Evolutionary conservation across 345 rosid species (phyloP).

Genomic region (Syzygium aromaticum): DNA sequence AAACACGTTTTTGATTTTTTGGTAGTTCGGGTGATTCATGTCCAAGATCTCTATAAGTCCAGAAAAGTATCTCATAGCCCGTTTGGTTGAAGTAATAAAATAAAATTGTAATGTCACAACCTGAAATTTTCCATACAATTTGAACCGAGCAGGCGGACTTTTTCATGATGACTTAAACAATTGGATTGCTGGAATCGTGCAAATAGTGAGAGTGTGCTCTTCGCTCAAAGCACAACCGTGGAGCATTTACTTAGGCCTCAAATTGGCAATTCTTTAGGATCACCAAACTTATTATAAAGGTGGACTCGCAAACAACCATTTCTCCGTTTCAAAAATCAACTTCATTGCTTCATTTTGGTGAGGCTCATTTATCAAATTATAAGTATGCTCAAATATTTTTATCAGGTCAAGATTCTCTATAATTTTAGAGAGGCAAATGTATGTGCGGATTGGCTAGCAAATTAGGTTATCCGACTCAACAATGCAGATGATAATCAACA

Average conservation of each 20-base stretch:
- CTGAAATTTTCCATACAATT: not conserved
- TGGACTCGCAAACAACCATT: not conserved
- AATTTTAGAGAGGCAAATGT: not conserved
- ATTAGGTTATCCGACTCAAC: not conserved
- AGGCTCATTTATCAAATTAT: not conserved
- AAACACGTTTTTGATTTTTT: rapidly evolving
- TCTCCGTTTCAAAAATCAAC: not conserved
- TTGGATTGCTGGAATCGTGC: not conserved
- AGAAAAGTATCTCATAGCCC: not conserved
- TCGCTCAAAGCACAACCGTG: not conserved
- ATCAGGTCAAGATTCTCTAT: too few species aligned
- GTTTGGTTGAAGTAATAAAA: not conserved
- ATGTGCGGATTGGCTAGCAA: not conserved
- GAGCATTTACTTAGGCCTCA: too few species aligned
- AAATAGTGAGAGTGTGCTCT: not conserved
- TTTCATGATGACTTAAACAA: not conserved
- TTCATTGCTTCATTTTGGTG: not conserved
- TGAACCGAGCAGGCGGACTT: not conserved
- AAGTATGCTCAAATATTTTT: not conserved
- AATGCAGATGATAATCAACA: not conserved
- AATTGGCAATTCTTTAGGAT: too few species aligned
- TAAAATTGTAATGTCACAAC: not conserved
- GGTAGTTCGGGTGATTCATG: not conserved
- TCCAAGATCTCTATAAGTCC: not conserved
- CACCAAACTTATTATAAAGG: not conserved